Evolutionary conservation across 2,329 filamentous ascomycete genomes (phyloP), one percentile per base, ranked within the genome.

Genomic region (Neonectria faginata): DNA sequence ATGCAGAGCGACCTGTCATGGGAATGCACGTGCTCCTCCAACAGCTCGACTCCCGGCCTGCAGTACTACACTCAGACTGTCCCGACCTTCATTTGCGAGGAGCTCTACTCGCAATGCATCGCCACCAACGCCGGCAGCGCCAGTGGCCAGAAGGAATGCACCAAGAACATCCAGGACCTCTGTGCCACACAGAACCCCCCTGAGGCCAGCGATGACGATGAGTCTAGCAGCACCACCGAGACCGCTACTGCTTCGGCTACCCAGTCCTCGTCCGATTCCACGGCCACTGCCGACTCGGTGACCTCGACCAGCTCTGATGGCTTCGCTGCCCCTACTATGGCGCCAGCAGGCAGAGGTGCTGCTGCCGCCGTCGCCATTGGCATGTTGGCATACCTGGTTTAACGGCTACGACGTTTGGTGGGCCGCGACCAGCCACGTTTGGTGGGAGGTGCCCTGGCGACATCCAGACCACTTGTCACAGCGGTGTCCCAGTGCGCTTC

Each of bases 51-150:
- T 7, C 85, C 86, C 14, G 84, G 83, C 62, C 81, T 88, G 50
- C 78, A 86, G 75, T 81, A 84, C 75, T 88, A 86, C 78, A 70
- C 66, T 53, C 81, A 87, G 79, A 86, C 85, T 3, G 77, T 88
- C 68, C 81, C 82, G 52, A 81, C 78, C 61, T 87, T 84, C 72
- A 82, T 86, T 72, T 89, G 86, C 80, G 27, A 82, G 61, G 64
- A 80, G 64, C 82, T 85, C 44, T 86, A 80, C 75, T 66, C 72
- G 27, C 76, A 83, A 64, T 89, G 86, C 78, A 85, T 82, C 69
- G 48, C 42, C 2, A 62, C 73, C 50, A 81, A 83, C 72, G 77
- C 79, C 29, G 79, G 79, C 74, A 78, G 82, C 72, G 71, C 77
- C 20, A 70, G 68, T 10, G 82, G 74, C 44, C 85, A 88, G 77